A percentile compares a stretch with the other conserved stretches of the same genome.
Evolutionary conservation across 2,329 filamentous ascomycete genomes (phyloP).

Genomic region (Fusarium zealandicum): DNA sequence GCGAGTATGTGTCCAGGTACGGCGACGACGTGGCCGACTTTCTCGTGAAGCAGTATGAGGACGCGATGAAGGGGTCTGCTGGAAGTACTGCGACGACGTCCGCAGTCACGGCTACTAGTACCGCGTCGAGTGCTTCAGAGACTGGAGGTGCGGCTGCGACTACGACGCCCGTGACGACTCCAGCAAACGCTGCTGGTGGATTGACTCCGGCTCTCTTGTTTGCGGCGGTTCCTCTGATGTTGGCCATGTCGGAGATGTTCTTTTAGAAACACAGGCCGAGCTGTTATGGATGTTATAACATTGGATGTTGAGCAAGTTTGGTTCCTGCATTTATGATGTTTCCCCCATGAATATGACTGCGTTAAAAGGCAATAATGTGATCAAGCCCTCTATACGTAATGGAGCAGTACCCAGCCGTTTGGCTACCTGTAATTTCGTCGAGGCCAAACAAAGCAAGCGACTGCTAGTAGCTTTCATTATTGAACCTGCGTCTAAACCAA

Average conservation of each 20-base stretch:
- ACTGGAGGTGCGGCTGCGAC: background rate
- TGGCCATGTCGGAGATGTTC: slow-evolving; percentile 10
- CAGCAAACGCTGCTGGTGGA: slow-evolving; percentile 19
- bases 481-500: too few species aligned
- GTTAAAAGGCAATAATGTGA: too few species aligned
- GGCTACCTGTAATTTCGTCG: too few species aligned
- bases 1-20: slow-evolving; percentile 48
- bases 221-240: slow-evolving; percentile 8
- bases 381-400: too few species aligned
- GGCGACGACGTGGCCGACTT: slow-evolving; percentile 46
- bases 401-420: too few species aligned
- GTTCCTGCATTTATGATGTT: background rate
- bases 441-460: too few species aligned
- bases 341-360: too few species aligned
- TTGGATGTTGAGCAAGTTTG: background rate
- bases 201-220: slow-evolving; percentile 15
- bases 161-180: slow-evolving; percentile 4
- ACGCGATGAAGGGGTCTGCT: background rate
- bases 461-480: too few species aligned
- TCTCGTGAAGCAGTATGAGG: slow-evolving; percentile 46
- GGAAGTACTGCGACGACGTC: background rate
- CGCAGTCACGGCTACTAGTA: slow-evolving; percentile 7
- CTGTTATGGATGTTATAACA: too few species aligned
- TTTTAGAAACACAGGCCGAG: background rate
- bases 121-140: slow-evolving; percentile 5